A percentile compares a stretch with the other conserved stretches of the same genome.
These are phyloP conservation scores for Rugonectria rugulosa DNA, from an alignment of 2,329 filamentous ascomycete genomes.

Conservation along the genomic window DNA sequence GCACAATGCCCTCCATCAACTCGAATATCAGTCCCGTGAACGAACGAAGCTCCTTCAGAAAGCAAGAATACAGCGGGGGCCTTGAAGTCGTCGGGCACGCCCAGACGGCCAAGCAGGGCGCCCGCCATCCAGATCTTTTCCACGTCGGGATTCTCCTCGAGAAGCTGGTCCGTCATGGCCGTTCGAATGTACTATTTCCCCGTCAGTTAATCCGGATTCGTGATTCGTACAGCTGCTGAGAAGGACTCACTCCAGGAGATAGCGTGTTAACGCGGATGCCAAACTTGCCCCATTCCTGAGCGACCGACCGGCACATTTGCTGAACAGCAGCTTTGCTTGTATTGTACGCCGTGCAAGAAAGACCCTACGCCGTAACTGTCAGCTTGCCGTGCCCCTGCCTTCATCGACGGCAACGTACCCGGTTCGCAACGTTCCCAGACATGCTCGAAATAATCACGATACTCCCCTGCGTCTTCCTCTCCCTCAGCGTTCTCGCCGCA, in stretches of 20 bases:
- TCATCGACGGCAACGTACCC: constrained; percentile 47
- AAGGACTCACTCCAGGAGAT: constrained; percentile 61
- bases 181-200: constrained; percentile 52
- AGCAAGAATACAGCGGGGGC: constrained; percentile 64
- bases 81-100: constrained; percentile 64
- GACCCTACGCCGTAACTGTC: constrained; percentile 51
- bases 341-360: constrained; percentile 70
- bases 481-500: constrained; percentile 65
- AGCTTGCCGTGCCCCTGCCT: background rate
- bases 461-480: constrained; percentile 51
- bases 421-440: constrained; percentile 57
- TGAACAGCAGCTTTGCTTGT: constrained; percentile 68
- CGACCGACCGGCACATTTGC: constrained; percentile 66
- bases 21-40: constrained; percentile 64
- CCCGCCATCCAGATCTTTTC: constrained; percentile 62
- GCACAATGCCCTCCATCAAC: constrained; percentile 65
- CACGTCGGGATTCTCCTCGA: constrained; percentile 55
- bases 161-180: constrained; percentile 55
- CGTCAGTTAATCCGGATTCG: background rate
- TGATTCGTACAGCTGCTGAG: background rate
- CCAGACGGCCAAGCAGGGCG: constrained; percentile 60
- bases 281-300: constrained; percentile 68
- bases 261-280: constrained; percentile 72
- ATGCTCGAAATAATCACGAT: constrained; percentile 61
- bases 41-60: constrained; percentile 64